A percentile compares a stretch with the other conserved stretches of the same genome.
These are phyloP conservation scores for Globisporangium orthogonon DNA, from an alignment of 352 stramenopile species.

Conservation along the genomic window DNA sequence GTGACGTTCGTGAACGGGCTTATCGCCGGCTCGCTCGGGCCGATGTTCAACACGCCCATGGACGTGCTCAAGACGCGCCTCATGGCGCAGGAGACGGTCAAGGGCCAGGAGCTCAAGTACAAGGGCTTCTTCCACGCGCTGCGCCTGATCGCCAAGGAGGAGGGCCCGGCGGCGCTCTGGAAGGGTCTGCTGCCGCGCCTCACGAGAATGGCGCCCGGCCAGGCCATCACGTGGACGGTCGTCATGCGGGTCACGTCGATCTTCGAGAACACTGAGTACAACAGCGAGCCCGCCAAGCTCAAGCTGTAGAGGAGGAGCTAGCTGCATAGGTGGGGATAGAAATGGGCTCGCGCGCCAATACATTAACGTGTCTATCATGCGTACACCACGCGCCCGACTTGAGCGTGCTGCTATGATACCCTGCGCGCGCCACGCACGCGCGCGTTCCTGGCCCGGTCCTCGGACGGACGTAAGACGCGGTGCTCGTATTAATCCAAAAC, in stretches of 20 bases:
- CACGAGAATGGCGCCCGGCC: slow-evolving; percentile 94
- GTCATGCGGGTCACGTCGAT: slow-evolving; percentile 86
- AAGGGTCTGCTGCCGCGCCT: slow-evolving; percentile 95
- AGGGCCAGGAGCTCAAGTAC: slow-evolving; percentile 93
- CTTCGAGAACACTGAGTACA: slow-evolving; percentile 71
- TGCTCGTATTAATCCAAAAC: not conserved
- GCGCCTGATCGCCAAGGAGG: slow-evolving; percentile 91
- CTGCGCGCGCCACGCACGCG: no score
- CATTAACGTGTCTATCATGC: not conserved
- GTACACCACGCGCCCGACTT: no score
- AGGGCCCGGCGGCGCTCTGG: slow-evolving; percentile 93
- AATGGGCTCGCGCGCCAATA: not conserved
- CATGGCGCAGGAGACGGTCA: slow-evolving; percentile 87
- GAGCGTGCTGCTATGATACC: no score
- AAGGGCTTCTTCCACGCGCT: slow-evolving; percentile 91
- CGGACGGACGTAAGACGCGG: not conserved
- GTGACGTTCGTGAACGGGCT: slow-evolving; percentile 93
- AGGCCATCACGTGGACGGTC: slow-evolving; percentile 95
- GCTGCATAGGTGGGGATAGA: no score
- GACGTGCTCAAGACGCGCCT: slow-evolving; percentile 96
- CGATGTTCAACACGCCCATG: slow-evolving; percentile 86
- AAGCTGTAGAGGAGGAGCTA: slow-evolving; percentile 41
- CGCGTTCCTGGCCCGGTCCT: no score
- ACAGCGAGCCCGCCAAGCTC: slow-evolving; percentile 46
- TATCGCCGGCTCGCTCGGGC: slow-evolving; percentile 77